Conservation (phyloP, 2,329 filamentous ascomycete species). For the Exophiala bonariae region DNA sequence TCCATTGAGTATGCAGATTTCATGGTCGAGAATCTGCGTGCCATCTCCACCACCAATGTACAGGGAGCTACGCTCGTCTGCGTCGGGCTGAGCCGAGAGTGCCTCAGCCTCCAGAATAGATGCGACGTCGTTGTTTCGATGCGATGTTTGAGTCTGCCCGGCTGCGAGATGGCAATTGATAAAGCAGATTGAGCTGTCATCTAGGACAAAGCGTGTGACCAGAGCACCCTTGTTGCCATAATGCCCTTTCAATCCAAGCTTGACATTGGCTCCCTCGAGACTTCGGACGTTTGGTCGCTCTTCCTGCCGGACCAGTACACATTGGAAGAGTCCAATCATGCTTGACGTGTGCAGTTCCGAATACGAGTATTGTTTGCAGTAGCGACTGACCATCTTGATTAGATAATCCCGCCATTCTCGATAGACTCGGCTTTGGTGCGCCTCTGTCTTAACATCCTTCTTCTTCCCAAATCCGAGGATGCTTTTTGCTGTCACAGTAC, state of each 20-base stretch:
- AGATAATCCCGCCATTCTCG: conserved; percentile 94
- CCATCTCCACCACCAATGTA: conserved; percentile 93
- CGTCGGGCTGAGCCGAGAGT: conserved; percentile 71
- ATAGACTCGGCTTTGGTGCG: conserved; percentile 96
- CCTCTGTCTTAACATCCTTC: conserved; percentile 72
- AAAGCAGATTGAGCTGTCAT: conserved; percentile 93
- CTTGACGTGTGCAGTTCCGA: conserved; percentile 84
- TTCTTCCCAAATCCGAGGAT: conserved; percentile 79
- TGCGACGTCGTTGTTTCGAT: conserved; percentile 89
- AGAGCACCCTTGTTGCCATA: conserved; percentile 97
- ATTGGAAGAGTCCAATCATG: conserved; percentile 92
- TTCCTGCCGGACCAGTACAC: conserved; percentile 85
- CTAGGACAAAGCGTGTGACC: conserved; percentile 85
- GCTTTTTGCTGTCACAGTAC: conserved; percentile 94
- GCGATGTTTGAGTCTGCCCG: conserved; percentile 84
- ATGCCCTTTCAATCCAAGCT: conserved; percentile 91
- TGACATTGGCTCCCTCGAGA: conserved; percentile 78
- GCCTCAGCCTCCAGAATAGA: conserved; percentile 79
- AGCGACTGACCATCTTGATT: conserved; percentile 76
- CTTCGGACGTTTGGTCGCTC: conserved; percentile 75
- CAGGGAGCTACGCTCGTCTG: conserved; percentile 68
- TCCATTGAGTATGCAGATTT: conserved; percentile 94
- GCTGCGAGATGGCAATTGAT: conserved; percentile 97
- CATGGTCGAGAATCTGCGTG: conserved; percentile 91
- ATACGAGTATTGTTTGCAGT: conserved; percentile 74